Percentiles rank a stretch among this genome's conserved stretches.
Evolutionary conservation across 1,284 basidiomycete genomes (phyloP).

Genomic region (Xanthoconium separans): DNA sequence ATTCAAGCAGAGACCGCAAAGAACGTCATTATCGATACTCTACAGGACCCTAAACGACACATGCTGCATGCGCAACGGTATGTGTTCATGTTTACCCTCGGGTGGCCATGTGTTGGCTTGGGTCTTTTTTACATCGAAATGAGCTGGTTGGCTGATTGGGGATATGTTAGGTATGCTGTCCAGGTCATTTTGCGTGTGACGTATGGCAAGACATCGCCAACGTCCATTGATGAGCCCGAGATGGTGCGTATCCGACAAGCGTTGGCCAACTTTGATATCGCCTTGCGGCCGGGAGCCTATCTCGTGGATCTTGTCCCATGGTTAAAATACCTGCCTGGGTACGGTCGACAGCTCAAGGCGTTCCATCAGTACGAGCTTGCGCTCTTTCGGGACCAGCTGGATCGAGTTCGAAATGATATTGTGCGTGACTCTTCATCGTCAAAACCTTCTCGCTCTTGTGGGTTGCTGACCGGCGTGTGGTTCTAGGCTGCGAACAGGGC

Average conservation of each 20-base stretch:
- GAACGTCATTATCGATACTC: constrained; percentile 37
- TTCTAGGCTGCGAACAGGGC: background rate
- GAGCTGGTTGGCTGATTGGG: background rate
- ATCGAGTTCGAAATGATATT: constrained; percentile 8
- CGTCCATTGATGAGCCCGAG: constrained; percentile 54
- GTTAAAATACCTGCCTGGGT: constrained; percentile 38
- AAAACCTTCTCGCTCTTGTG: background rate
- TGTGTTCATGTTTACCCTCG: background rate
- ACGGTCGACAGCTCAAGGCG: background rate
- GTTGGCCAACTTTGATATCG: constrained; percentile 45
- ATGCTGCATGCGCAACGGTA: constrained; percentile 33
- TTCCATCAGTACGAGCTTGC: background rate
- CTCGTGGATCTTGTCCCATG: constrained; percentile 57
- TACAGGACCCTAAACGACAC: constrained; percentile 35
- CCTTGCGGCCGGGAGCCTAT: constrained; percentile 53
- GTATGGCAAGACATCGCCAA: constrained; percentile 54
- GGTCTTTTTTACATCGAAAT: background rate
- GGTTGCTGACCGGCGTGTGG: background rate
- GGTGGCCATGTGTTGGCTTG: background rate
- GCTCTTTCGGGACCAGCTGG: constrained; percentile 12
- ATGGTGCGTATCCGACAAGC: constrained; percentile 51
- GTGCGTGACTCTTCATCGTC: background rate
- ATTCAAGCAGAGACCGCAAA: constrained; percentile 36
- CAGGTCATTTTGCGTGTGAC: constrained; percentile 62
- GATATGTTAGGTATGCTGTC: constrained; percentile 56